Evolutionary conservation across 257 asterid species (phyloP).

Genomic region (Nicotiana obtusifolia): DNA sequence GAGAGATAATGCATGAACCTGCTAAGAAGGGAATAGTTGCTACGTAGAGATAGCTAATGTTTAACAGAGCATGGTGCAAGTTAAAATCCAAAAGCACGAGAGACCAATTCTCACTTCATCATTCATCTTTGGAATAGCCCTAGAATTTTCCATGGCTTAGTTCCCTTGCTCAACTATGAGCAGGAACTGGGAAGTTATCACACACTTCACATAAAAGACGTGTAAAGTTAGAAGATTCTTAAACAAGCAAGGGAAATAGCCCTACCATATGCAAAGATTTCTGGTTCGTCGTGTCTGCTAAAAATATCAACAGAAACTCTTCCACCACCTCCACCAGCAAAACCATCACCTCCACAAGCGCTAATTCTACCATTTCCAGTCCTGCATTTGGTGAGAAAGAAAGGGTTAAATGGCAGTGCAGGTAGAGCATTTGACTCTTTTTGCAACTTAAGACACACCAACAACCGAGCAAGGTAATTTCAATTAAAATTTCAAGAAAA

Average conservation of each 20-base stretch:
- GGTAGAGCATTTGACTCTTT: not conserved
- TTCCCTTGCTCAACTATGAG: not conserved
- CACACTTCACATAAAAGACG: not conserved
- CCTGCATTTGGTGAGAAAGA: conserved; percentile 58
- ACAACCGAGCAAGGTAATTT: not conserved
- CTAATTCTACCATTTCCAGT: conserved; percentile 76
- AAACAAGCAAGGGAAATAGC: not conserved
- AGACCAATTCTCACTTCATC: not conserved
- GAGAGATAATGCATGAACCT: conserved; percentile 1
- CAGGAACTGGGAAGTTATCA: not conserved
- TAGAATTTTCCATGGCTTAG: not conserved
- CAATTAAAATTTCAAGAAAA: not conserved
- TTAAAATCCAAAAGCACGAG: not conserved
- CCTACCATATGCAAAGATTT: conserved; percentile 67
- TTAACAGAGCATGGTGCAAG: not conserved
- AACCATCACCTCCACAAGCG: conserved; percentile 95
- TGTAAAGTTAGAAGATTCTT: not conserved
- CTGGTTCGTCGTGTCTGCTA: conserved; percentile 94
- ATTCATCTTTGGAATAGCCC: not conserved
- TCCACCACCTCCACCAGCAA: conserved; percentile 98
- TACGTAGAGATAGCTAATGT: not conserved
- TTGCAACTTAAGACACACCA: not conserved
- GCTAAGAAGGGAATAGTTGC: not conserved
- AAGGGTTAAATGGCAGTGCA: not conserved
- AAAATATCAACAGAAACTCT: conserved; percentile 87